phyloP scores from a whole-genome alignment of 352 stramenopile species.

The Globisporangium paddicum region DNA sequence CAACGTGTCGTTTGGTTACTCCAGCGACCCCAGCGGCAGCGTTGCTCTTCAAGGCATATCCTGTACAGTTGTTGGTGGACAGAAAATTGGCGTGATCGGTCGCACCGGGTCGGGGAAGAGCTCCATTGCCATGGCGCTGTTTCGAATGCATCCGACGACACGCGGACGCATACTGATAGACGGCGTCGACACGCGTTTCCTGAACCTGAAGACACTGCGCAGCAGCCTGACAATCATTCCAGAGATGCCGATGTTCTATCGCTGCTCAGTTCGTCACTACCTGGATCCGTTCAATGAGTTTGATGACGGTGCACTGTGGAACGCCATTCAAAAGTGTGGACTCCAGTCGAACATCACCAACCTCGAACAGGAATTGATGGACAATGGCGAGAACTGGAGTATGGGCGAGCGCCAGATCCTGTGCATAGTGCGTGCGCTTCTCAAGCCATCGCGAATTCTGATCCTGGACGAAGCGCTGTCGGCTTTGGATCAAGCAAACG shows the following conservation, averaged over 20 bases:
- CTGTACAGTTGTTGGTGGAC: constrained; percentile 29
- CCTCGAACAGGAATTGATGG: not conserved
- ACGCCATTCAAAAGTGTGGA: constrained; percentile 30
- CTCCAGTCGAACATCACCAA: constrained; percentile 15
- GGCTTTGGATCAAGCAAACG: constrained; percentile 44
- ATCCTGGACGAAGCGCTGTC: constrained; percentile 81
- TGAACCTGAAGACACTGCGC: constrained; percentile 29
- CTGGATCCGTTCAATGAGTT: constrained; percentile 88
- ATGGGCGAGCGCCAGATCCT: constrained; percentile 91
- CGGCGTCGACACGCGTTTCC: constrained; percentile 64
- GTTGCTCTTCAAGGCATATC: constrained; percentile 34
- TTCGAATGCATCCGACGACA: constrained; percentile 35
- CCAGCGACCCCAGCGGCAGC: constrained; percentile 5
- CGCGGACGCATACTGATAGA: constrained; percentile 85
- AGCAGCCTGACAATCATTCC: constrained; percentile 68
- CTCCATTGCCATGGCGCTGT: constrained; percentile 47
- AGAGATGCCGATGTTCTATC: constrained; percentile 89
- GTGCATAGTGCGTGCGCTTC: constrained; percentile 65
- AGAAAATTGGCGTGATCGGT: constrained; percentile 50
- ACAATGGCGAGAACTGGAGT: constrained; percentile 87
- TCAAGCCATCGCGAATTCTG: constrained; percentile 85
- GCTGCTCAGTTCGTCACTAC: constrained; percentile 88
- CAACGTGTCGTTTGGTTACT: constrained; percentile 29
- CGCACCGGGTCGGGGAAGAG: constrained; percentile 59
- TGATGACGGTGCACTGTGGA: constrained; percentile 44